Evolutionary conservation across 2,329 filamentous ascomycete species (phyloP).

Genomic region (Neonectria magnoliae): DNA sequence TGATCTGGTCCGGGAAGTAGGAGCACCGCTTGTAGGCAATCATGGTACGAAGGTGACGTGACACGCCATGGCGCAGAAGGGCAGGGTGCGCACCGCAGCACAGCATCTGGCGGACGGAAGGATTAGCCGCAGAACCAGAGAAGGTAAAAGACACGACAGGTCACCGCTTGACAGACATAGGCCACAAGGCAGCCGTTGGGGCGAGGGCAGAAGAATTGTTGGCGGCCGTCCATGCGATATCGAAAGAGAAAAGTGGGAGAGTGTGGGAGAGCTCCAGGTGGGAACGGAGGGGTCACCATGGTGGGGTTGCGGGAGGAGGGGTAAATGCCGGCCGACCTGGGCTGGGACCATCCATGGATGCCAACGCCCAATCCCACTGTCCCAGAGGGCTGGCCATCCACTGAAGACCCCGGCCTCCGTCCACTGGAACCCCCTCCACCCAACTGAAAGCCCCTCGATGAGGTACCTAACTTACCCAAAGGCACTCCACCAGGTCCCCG

Average conservation of each 20-base stretch:
- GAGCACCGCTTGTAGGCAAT: background rate
- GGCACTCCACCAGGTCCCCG: too few species aligned
- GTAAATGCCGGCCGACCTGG: background rate
- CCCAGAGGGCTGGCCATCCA: slow-evolving; percentile 9
- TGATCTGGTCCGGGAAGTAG: background rate
- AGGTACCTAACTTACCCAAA: background rate
- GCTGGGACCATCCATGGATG: too few species aligned
- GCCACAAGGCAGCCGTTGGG: slow-evolving; percentile 1
- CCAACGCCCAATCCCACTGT: slow-evolving; percentile 19
- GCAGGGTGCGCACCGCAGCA: background rate
- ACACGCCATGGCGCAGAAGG: background rate
- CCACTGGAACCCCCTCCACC: too few species aligned
- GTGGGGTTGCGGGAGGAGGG: slow-evolving; percentile 13
- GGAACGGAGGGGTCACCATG: slow-evolving; percentile 18
- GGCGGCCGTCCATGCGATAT: background rate
- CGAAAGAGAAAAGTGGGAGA: background rate
- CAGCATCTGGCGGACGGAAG: background rate
- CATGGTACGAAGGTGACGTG: background rate
- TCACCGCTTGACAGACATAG: background rate
- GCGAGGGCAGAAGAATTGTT: background rate
- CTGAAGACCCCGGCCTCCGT: background rate
- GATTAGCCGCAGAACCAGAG: background rate
- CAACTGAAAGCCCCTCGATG: background rate
- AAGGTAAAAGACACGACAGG: background rate
- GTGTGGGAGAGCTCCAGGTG: slow-evolving; percentile 20